A percentile compares a stretch with the other conserved stretches of the same genome.
Evolutionary conservation across 768 basidiomycete species (phyloP).

Genomic region (Hygrophorus pudorinus): DNA sequence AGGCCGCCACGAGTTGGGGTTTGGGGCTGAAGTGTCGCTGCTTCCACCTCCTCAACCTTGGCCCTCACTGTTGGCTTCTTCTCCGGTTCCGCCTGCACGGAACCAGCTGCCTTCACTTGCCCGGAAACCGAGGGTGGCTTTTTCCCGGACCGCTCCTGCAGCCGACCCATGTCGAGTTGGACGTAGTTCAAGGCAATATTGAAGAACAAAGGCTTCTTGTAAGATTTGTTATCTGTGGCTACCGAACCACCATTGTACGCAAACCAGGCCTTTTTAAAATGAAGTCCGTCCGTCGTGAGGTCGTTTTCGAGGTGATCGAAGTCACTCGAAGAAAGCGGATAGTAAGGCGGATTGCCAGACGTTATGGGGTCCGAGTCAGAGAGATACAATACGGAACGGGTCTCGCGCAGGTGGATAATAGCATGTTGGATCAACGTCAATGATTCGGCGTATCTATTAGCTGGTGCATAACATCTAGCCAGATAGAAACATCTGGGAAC

Average conservation of each 20-base stretch:
- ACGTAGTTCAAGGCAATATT: conserved; percentile 92
- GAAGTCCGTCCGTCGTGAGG: conserved; percentile 35
- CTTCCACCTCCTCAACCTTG: conserved; percentile 38
- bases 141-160: conserved; percentile 63
- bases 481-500: conserved; percentile 59
- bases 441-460: conserved; percentile 65
- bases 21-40: conserved; percentile 41
- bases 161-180: conserved; percentile 70
- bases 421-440: conserved; percentile 64
- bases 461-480: conserved; percentile 59
- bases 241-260: conserved; percentile 60
- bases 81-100: conserved; percentile 23
- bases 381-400: conserved; percentile 41
- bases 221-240: conserved; percentile 31
- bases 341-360: conserved; percentile 37
- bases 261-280: conserved; percentile 71
- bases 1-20: conserved; percentile 43
- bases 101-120: conserved; percentile 9
- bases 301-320: conserved; percentile 44
- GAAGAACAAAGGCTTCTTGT: conserved; percentile 87
- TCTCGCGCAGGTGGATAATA: conserved; percentile 66
- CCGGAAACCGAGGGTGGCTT: conserved; percentile 18
- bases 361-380: conserved; percentile 36
- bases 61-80: conserved; percentile 43
- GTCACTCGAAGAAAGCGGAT: conserved; percentile 34